Percentiles rank a stretch among this genome's conserved stretches.
Conservation (phyloP, 2,329 filamentous ascomycete genomes). For the Cladosporium sp. region DNA sequence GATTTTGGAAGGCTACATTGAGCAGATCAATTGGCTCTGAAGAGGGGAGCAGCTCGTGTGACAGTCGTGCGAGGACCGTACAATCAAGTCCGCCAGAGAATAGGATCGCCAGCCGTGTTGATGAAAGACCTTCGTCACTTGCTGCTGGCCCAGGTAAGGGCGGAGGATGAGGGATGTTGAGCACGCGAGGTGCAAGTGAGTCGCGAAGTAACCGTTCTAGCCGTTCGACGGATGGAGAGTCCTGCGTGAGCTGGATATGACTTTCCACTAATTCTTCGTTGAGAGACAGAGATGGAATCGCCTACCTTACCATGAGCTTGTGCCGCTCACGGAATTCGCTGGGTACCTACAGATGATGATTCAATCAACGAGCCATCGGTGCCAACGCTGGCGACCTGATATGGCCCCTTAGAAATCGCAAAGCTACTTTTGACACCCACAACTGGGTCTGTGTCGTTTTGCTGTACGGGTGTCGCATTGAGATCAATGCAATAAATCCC, state of each 20-base stretch:
- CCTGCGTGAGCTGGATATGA: slow-evolving; percentile 13
- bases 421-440: background rate
- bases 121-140: slow-evolving; percentile 29
- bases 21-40: slow-evolving; percentile 76
- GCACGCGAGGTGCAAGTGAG: slow-evolving; percentile 39
- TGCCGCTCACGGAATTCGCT: background rate
- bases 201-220: slow-evolving; percentile 23
- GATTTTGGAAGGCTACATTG: slow-evolving; percentile 97
- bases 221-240: slow-evolving; percentile 20
- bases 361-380: background rate
- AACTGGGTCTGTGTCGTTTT: background rate
- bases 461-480: background rate
- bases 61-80: slow-evolving; percentile 75
- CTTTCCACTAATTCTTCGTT: slow-evolving; percentile 20
- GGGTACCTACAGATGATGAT: slow-evolving; percentile 4
- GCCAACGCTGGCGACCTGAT: background rate
- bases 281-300: slow-evolving; percentile 28
- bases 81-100: slow-evolving; percentile 96
- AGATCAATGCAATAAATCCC: slow-evolving; percentile 71
- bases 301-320: slow-evolving; percentile 32
- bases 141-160: background rate
- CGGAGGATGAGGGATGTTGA: slow-evolving; percentile 56
- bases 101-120: slow-evolving; percentile 64
- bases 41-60: slow-evolving; percentile 68
- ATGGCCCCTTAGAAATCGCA: background rate